Base-by-base conservation (phyloP, 352 stramenopile genomes). In the Vaucheria bursata region DNA sequence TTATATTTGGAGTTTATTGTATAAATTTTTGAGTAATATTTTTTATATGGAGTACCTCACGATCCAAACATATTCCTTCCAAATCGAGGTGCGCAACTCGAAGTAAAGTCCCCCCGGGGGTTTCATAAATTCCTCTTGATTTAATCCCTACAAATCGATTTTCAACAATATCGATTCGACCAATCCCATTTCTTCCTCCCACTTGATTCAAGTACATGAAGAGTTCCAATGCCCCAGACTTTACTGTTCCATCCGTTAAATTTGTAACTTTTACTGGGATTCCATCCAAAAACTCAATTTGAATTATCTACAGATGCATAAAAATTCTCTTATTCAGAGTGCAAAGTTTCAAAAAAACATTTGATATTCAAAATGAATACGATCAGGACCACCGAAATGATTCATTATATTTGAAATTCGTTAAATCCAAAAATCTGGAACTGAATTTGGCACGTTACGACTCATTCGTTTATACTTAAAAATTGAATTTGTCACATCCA, bases 101-200 rank as follows among this genome's bases (percentile, higher is more conserved):
- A 29, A 95, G 87, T 52, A 95, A 91, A 71, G 94, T 98, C 53
- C 96, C 96, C 36, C 91, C 96, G 7, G 96, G 96, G 32, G 96
- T 99, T 86, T 99, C 96, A 89, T 99, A 99, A 71, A 97, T 92
- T 74, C 96, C 95, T 70, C 96, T 93, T 78, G 92, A 97, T 92
- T 99, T 99, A 88, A 99, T 98, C 75, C 96, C 96, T 49, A 99
- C 96, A 84, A 98, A 98, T 3, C 95, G 92, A 88, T 98, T 99
- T 88, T 99, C 95, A 65, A 99, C 95, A 86, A 99, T 98, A 85
- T 99, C 95, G 72, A 98, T 98, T 75, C 95, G 91, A 53, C 95
- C 95, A 71, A 98, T 89, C 66, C 92, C 95, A 87, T 99, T 93
- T 85, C 95, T 94, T 73, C 95, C 94, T 1, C 91, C 95, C 36